Evolutionary conservation across 2,329 filamentous ascomycete species (phyloP).

Genomic region (Ceratocystis alfenasii): DNA sequence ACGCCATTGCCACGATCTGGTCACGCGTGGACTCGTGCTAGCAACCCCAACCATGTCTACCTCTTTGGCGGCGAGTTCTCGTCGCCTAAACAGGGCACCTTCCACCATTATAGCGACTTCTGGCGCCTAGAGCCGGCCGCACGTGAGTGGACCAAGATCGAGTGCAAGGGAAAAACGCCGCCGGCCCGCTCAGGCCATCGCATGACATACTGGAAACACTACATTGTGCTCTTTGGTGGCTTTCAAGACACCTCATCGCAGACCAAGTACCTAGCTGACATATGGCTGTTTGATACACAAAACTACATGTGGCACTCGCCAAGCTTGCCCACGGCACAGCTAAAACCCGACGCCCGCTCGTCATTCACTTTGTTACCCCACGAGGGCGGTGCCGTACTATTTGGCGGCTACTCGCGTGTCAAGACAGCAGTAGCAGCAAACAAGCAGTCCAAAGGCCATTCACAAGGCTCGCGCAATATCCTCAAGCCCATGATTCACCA

Average conservation of each 20-base stretch:
- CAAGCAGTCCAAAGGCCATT: conserved; percentile 52
- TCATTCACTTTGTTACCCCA: conserved; percentile 88
- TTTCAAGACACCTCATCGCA: conserved; percentile 95
- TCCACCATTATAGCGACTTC: conserved; percentile 99
- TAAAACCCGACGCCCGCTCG: conserved; percentile 81
- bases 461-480: conserved; percentile 54
- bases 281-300: conserved; percentile 91
- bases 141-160: conserved; percentile 83
- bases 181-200: conserved; percentile 82
- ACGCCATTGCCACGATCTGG: conserved; percentile 80
- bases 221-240: conserved; percentile 87
- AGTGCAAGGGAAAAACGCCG: conserved; percentile 64
- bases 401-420: conserved; percentile 85
- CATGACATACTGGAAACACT: conserved; percentile 96
- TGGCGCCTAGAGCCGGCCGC: conserved; percentile 78
- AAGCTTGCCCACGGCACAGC: conserved; percentile 59
- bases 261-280: conserved; percentile 83
- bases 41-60: conserved; percentile 74
- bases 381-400: conserved; percentile 78
- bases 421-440: conserved; percentile 54
- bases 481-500: conserved; percentile 83
- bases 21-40: conserved; percentile 86
- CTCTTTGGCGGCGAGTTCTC: conserved; percentile 95
- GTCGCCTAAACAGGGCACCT: conserved; percentile 91
- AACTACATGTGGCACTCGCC: conserved; percentile 78